These are phyloP conservation scores for Diaporthe citriasiana DNA, from an alignment of 2,329 filamentous ascomycete species.

Conservation along the genomic window DNA sequence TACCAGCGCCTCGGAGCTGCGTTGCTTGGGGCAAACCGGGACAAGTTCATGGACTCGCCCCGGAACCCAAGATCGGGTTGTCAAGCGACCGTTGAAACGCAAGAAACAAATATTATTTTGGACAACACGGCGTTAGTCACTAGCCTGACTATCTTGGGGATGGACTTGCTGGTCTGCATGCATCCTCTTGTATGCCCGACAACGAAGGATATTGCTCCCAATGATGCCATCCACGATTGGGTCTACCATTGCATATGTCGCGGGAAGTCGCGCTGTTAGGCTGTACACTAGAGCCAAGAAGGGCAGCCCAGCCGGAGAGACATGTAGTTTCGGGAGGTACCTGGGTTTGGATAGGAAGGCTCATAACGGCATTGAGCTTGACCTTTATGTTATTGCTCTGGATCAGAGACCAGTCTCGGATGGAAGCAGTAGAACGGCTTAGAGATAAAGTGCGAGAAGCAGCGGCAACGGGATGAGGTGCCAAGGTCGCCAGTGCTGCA, in stretches of 20 bases:
- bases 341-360: slow-evolving; percentile 61
- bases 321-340: slow-evolving; percentile 65
- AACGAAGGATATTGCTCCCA: slow-evolving; percentile 60
- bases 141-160: slow-evolving; percentile 56
- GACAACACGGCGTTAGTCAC: slow-evolving; percentile 61
- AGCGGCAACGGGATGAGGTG: neutral
- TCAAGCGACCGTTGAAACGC: slow-evolving; percentile 42
- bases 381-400: slow-evolving; percentile 57
- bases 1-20: slow-evolving; percentile 49
- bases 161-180: slow-evolving; percentile 61
- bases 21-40: slow-evolving; percentile 57
- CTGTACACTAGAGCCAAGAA: slow-evolving; percentile 49
- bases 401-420: neutral
- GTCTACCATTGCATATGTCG: slow-evolving; percentile 61
- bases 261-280: slow-evolving; percentile 58
- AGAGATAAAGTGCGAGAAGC: too few relatives aligned
- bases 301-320: slow-evolving; percentile 2
- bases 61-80: slow-evolving; percentile 15
- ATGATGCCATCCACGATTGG: slow-evolving; percentile 66
- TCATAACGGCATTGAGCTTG: slow-evolving; percentile 66
- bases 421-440: neutral
- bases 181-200: slow-evolving; percentile 56
- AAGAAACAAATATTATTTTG: slow-evolving; percentile 63
- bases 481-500: too few relatives aligned
- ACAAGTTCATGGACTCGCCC: slow-evolving; percentile 51